A percentile compares a stretch with the other conserved stretches of the same genome.
Conservation (phyloP, 1,139 yeast species). For the Lodderomyces beijingensis region DNA sequence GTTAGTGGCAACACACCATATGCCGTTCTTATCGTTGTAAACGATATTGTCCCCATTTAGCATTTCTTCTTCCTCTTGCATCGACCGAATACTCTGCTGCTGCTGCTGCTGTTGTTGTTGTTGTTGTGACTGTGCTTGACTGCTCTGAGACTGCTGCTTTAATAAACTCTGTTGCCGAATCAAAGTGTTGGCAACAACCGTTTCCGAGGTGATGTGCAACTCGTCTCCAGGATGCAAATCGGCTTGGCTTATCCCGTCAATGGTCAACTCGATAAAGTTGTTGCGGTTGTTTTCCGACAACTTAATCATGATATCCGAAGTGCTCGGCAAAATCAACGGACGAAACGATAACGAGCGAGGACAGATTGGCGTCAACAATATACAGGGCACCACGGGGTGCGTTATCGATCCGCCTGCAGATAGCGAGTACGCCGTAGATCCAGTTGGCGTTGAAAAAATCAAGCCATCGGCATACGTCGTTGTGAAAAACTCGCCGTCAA, state of each 20-base stretch:
- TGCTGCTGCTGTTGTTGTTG: not conserved
- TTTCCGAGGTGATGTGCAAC: slow-evolving; percentile 52
- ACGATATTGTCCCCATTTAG: not conserved
- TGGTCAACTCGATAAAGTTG: slow-evolving; percentile 50
- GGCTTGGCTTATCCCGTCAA: slow-evolving; percentile 78
- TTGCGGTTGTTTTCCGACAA: slow-evolving; percentile 51
- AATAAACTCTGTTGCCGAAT: slow-evolving; percentile 2
- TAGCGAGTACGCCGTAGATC: slow-evolving; percentile 86
- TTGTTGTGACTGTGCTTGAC: not conserved
- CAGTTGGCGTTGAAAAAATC: slow-evolving; percentile 84
- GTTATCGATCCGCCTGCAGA: slow-evolving; percentile 91
- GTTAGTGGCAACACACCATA: slow-evolving; percentile 84
- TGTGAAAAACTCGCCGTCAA: slow-evolving; percentile 79
- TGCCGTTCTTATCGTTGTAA: slow-evolving; percentile 46
- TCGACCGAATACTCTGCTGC: not conserved
- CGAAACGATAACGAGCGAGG: slow-evolving; percentile 84
- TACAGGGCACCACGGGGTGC: slow-evolving; percentile 82
- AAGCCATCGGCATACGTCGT: slow-evolving; percentile 92
- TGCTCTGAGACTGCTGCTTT: not conserved
- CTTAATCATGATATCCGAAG: slow-evolving; percentile 62
- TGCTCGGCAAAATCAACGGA: slow-evolving; percentile 75
- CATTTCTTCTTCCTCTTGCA: not conserved
- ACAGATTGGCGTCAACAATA: slow-evolving; percentile 82
- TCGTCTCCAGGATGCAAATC: slow-evolving; percentile 72
- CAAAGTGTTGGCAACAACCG: slow-evolving; percentile 7